Evolutionary conservation across 495 filamentous ascomycete genomes (phyloP).

Genomic region (Podospora anserina): DNA sequence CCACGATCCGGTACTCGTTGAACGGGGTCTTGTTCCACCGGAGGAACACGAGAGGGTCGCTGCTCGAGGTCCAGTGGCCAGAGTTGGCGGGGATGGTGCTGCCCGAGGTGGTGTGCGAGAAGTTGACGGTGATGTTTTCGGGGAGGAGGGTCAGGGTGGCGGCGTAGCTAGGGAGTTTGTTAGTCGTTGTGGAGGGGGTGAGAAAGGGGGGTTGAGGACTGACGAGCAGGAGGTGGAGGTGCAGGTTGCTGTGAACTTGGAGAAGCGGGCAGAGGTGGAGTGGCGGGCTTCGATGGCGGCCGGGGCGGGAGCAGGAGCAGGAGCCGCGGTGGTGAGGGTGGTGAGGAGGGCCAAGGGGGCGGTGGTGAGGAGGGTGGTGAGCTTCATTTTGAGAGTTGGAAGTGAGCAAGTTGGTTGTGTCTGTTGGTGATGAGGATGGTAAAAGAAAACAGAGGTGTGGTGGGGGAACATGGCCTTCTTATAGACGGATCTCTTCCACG

Average conservation of each 20-base stretch:
- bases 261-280: background rate
- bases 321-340: background rate
- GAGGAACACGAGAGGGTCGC: background rate
- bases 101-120: constrained; percentile 10
- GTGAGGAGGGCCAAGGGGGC: constrained; percentile 1
- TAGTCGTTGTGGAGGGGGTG: background rate
- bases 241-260: constrained; percentile 9
- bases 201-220: background rate
- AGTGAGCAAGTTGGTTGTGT: background rate
- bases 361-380: constrained; percentile 8
- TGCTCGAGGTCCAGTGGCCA: constrained; percentile 2
- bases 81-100: constrained; percentile 8
- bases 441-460: too few relatives aligned
- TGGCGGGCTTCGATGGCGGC: background rate
- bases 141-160: constrained; percentile 8
- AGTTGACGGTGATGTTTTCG: constrained; percentile 10
- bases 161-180: constrained; percentile 2
- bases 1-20: constrained; percentile 6
- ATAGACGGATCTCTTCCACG: too few relatives aligned
- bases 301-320: background rate
- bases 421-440: too few relatives aligned
- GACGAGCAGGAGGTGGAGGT: constrained; percentile 3
- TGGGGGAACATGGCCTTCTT: too few relatives aligned
- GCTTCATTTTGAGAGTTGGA: constrained; percentile 10
- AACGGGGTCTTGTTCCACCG: constrained; percentile 8